phyloP scores from a whole-genome alignment of 2,329 filamentous ascomycete genomes.

The Aspergillus neotritici region DNA sequence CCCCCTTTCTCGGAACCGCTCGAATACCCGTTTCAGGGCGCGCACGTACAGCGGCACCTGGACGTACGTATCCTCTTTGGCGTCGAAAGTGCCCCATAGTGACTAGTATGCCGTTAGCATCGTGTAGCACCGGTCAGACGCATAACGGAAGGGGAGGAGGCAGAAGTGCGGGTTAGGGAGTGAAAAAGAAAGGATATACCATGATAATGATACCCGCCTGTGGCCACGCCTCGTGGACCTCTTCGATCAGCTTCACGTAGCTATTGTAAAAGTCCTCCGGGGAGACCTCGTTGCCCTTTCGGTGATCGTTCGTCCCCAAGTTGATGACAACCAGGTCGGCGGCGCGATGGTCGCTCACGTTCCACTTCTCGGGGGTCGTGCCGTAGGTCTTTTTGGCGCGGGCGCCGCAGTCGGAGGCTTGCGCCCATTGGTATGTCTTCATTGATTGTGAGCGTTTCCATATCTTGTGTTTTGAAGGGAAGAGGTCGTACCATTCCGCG shows the following conservation, averaged over 20 bases:
- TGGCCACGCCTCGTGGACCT: constrained; percentile 39
- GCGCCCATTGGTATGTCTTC: constrained; percentile 52
- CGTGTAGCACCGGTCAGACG: background rate
- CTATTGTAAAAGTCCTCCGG: constrained; percentile 32
- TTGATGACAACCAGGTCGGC: constrained; percentile 44
- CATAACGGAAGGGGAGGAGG: too few relatives aligned
- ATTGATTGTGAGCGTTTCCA: constrained; percentile 1
- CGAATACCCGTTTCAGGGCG: constrained; percentile 48
- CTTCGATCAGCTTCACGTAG: constrained; percentile 40
- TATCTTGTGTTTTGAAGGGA: background rate
- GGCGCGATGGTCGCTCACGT: constrained; percentile 21
- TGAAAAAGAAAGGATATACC: constrained; percentile 12
- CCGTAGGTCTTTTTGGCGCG: constrained; percentile 43
- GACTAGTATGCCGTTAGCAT: constrained; percentile 33
- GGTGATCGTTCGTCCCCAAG: constrained; percentile 45
- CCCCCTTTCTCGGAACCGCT: constrained; percentile 47
- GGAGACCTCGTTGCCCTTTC: constrained; percentile 39
- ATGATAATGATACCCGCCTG: constrained; percentile 39
- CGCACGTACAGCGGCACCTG: constrained; percentile 46
- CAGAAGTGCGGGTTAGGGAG: background rate
- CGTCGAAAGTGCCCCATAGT: constrained; percentile 52
- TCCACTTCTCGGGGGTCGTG: constrained; percentile 25
- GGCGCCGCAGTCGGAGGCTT: constrained; percentile 50
- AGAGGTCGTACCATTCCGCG: constrained; percentile 38
- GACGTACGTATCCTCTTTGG: constrained; percentile 47